Conservation (phyloP, 179 eudicot species). For the Spergularia azorica region DNA sequence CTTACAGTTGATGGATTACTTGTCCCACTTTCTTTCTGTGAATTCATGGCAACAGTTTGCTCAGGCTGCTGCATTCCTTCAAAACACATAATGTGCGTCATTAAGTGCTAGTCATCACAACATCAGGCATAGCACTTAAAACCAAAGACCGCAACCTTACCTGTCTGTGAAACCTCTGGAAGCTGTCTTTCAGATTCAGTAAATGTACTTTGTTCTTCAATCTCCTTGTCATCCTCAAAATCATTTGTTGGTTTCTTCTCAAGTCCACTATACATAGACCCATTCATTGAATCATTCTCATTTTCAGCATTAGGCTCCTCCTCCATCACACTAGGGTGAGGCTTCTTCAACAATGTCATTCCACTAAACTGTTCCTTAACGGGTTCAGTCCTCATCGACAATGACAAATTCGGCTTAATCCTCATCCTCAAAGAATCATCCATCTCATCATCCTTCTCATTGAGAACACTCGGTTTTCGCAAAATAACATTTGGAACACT, state of each 20-base stretch:
- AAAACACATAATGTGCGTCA: slow-evolving; percentile 30
- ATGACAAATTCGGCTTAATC: slow-evolving; percentile 60
- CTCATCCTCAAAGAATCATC: slow-evolving; percentile 42
- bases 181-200: slow-evolving; percentile 23
- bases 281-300: slow-evolving; percentile 22
- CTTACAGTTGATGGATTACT: slow-evolving; percentile 28
- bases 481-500: slow-evolving; percentile 41
- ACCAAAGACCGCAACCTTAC: slow-evolving; percentile 37
- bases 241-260: slow-evolving; percentile 17
- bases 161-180: slow-evolving; percentile 40
- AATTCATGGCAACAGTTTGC: slow-evolving; percentile 31
- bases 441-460: slow-evolving; percentile 54
- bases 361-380: slow-evolving; percentile 65
- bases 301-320: slow-evolving; percentile 28
- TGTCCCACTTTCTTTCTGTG: slow-evolving; percentile 29
- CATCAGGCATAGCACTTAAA: slow-evolving; percentile 5
- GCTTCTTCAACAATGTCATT: slow-evolving; percentile 57
- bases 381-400: slow-evolving; percentile 66
- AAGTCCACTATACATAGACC: slow-evolving; percentile 18
- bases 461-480: slow-evolving; percentile 40
- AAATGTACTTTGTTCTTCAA: slow-evolving; percentile 22
- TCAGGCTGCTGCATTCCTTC: slow-evolving; percentile 64
- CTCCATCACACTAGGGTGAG: slow-evolving; percentile 27
- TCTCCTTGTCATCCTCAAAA: slow-evolving; percentile 13
- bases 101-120: slow-evolving; percentile 26